These are phyloP conservation scores for Helichrysum umbraculigerum DNA, from an alignment of 129 eudicot species.

Conservation along the genomic window DNA sequence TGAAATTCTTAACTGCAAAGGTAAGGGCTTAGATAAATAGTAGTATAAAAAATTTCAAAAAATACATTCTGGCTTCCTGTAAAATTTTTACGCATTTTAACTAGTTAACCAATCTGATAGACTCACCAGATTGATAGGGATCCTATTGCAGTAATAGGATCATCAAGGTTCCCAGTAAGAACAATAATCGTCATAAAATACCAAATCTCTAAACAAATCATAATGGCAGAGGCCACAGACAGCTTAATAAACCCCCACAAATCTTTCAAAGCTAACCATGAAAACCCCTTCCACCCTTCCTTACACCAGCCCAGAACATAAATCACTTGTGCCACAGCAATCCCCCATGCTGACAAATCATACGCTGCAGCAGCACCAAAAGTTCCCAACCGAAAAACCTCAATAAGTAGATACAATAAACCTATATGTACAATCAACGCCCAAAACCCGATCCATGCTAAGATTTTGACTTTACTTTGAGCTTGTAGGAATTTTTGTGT, in stretches of 20 bases:
- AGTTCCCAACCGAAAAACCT: conserved; percentile 57
- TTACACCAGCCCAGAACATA: conserved; percentile 68
- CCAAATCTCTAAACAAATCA: conserved; percentile 83
- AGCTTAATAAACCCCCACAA: conserved; percentile 61
- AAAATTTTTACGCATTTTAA: too few species aligned
- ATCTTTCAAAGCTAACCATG: conserved; percentile 73
- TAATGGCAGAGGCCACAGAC: conserved; percentile 64
- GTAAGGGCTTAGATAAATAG: too few species aligned
- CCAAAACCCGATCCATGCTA: conserved; percentile 68
- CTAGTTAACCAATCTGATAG: not conserved
- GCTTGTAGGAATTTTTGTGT: conserved; percentile 80
- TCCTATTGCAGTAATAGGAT: conserved; percentile 69
- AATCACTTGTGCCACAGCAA: conserved; percentile 60
- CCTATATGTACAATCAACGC: conserved; percentile 49
- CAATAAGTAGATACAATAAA: conserved; percentile 44
- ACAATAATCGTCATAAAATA: conserved; percentile 78
- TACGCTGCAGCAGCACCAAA: conserved; percentile 67
- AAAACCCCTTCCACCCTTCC: conserved; percentile 65
- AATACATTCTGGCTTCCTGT: too few species aligned
- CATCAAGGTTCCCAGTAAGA: conserved; percentile 74
- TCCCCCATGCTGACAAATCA: conserved; percentile 43
- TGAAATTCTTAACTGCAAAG: too few species aligned
- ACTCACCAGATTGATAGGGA: conserved; percentile 77
- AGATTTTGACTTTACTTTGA: conserved; percentile 56
- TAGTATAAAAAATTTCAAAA: too few species aligned